phyloP scores from a whole-genome alignment of 192 early-diverging fungal genomes.

The Linnemannia elongata region DNA sequence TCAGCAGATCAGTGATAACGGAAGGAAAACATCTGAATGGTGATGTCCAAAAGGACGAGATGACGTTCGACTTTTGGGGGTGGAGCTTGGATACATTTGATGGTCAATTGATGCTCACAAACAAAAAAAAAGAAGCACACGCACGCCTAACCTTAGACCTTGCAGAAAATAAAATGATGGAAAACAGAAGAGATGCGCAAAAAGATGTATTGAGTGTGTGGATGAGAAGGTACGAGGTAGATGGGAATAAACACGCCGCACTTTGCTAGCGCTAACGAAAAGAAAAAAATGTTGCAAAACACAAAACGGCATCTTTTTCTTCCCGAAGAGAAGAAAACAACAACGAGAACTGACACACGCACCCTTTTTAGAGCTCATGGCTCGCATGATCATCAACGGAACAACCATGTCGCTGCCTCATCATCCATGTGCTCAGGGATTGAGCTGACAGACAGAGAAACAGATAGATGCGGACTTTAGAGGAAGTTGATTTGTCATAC shows the following conservation, averaged over 20 bases:
- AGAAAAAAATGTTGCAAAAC: neutral
- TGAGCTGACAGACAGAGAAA: neutral
- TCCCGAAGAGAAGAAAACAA: neutral
- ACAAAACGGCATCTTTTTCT: neutral
- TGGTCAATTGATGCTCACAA: neutral
- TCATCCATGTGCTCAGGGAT: neutral
- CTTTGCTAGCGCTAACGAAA: neutral
- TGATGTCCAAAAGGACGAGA: neutral
- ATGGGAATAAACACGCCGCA: neutral
- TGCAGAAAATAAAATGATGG: neutral
- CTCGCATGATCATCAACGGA: neutral
- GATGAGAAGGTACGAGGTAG: neutral
- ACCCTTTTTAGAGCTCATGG: neutral
- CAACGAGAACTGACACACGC: neutral
- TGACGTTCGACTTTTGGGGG: neutral
- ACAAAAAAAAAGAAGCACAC: neutral
- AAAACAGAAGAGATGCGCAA: neutral
- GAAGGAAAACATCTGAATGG: too few species aligned
- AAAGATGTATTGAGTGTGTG: neutral
- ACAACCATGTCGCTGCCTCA: neutral
- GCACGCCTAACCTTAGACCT: neutral
- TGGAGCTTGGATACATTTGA: neutral
- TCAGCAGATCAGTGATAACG: too few species aligned
- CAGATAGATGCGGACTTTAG: neutral
- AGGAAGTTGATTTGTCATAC: neutral